Percentiles rank a stretch among this genome's conserved stretches.
Evolutionary conservation across 1,284 basidiomycete species (phyloP).

Genomic region (Marasmius tenuissimus): DNA sequence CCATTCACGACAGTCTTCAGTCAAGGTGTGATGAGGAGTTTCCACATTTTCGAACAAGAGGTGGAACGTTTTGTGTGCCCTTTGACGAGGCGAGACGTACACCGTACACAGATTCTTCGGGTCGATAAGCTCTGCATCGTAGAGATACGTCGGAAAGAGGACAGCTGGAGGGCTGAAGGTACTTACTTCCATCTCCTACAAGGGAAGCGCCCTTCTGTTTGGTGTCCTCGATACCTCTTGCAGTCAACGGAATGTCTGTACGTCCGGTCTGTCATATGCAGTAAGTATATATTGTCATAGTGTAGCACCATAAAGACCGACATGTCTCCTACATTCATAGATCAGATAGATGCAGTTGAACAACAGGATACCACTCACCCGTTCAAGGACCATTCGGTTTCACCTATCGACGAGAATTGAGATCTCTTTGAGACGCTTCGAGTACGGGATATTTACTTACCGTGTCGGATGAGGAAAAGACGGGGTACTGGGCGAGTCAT

Average conservation of each 20-base stretch:
- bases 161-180: not conserved
- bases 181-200: conserved; percentile 78
- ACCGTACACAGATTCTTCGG: conserved; percentile 77
- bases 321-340: conserved; percentile 61
- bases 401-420: conserved; percentile 49
- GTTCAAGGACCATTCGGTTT: conserved; percentile 94
- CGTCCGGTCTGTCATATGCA: conserved; percentile 71
- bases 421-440: not conserved
- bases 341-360: not conserved
- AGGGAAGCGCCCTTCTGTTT: conserved; percentile 62
- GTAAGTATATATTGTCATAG: not conserved
- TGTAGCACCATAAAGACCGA: conserved; percentile 30
- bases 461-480: conserved; percentile 77
- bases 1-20: conserved; percentile 80
- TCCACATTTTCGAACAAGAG: conserved; percentile 68
- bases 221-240: conserved; percentile 77
- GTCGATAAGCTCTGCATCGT: conserved; percentile 69
- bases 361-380: conserved; percentile 47
- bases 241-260: conserved; percentile 85
- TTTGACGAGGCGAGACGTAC: conserved; percentile 80
- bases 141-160: not conserved
- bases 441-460: conserved; percentile 33
- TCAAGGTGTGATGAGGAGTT: conserved; percentile 54
- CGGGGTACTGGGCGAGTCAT: conserved; percentile 66
- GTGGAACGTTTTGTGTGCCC: conserved; percentile 85